Conservation (phyloP, 2,329 filamentous ascomycete species). For the Monosporascus cannonballus region DNA sequence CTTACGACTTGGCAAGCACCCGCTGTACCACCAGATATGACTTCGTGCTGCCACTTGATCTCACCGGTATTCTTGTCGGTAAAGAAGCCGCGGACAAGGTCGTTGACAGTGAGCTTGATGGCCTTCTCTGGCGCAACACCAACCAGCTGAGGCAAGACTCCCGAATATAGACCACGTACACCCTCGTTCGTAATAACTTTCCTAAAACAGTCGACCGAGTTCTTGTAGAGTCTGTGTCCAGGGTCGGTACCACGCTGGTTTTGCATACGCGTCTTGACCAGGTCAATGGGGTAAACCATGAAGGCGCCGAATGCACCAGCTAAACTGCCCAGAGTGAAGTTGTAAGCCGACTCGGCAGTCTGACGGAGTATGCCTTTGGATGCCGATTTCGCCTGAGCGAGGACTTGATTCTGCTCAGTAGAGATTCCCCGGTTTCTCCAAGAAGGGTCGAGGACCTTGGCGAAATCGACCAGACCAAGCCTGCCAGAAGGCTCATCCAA, state of each 20-base stretch:
- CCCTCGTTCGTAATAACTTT: conserved; percentile 95
- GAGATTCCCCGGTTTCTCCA: conserved; percentile 65
- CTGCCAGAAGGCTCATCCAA: conserved; percentile 84
- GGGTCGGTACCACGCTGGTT: conserved; percentile 83
- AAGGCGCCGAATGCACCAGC: conserved; percentile 97
- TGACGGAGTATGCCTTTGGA: conserved; percentile 54
- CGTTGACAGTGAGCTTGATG: conserved; percentile 98
- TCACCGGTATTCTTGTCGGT: conserved; percentile 66
- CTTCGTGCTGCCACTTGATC: conserved; percentile 66
- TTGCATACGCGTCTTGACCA: conserved; percentile 98
- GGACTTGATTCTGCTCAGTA: conserved; percentile 22
- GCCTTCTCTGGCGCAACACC: conserved; percentile 99
- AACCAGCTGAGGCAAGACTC: conserved; percentile 88
- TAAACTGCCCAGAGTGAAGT: conserved; percentile 82
- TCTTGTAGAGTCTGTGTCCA: conserved; percentile 89
- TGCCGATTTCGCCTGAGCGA: conserved; percentile 44
- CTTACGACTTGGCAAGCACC: conserved; percentile 94
- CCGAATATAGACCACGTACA: conserved; percentile 83
- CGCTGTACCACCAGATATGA: conserved; percentile 82
- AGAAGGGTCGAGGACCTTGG: conserved; percentile 88
- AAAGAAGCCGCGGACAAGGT: conserved; percentile 73
- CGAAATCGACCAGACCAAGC: conserved; percentile 77
- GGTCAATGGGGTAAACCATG: conserved; percentile 98
- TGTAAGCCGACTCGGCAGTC: conserved; percentile 73
- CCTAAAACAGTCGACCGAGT: conserved; percentile 89